These are phyloP conservation scores for Bocquillonia castaneifolia DNA, from an alignment of 441 rosid species.

Conservation along the genomic window DNA sequence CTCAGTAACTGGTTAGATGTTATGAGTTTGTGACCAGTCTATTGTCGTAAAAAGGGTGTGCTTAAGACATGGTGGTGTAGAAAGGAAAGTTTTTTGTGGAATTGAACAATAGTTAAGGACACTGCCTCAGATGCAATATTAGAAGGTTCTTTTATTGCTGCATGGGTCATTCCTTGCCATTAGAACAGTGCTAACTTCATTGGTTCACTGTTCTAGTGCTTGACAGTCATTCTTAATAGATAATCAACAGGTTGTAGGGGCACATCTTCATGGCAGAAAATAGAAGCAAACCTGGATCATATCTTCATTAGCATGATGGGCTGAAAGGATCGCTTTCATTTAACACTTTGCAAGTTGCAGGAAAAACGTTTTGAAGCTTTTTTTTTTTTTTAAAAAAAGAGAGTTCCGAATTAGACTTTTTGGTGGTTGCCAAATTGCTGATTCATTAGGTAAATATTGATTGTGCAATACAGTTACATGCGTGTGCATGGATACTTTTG, in stretches of 20 bases:
- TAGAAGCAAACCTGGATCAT: neutral
- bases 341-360: neutral
- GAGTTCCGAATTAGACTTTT: neutral
- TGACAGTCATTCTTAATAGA: no score
- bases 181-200: no score
- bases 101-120: no score
- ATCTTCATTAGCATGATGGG: neutral
- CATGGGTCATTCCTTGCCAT: no score
- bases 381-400: neutral
- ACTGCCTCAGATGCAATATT: no score
- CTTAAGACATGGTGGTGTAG: no score
- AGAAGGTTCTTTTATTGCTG: no score
- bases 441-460: neutral
- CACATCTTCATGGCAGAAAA: neutral
- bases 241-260: neutral
- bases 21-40: no score
- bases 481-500: neutral
- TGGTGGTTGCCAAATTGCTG: neutral
- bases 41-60: no score
- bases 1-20: no score
- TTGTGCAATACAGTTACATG: neutral
- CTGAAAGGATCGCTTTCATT: neutral
- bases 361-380: neutral
- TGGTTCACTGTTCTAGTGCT: no score
- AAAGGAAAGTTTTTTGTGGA: no score